Evolutionary conservation across 768 basidiomycete species (phyloP), one percentile per base, ranked within the genome.

Genomic region (Lactarius pseudohatsudake): DNA sequence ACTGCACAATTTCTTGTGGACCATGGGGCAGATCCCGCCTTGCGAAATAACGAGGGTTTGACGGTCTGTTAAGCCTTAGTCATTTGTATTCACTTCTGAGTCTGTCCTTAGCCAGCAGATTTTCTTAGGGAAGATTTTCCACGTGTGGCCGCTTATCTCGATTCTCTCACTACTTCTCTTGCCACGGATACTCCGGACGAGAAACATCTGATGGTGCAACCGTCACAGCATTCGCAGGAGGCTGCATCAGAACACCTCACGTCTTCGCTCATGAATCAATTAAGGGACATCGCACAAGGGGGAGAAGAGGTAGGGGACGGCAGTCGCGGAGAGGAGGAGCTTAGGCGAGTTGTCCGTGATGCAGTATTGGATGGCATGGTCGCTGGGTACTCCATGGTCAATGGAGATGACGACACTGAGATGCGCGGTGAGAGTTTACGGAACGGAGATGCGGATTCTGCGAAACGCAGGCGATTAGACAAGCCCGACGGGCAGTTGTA

Each of bases 1-100:
- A 90, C 90, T 0, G 94, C 95, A 2, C 81, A 80, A 16, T 93
- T 82, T 76, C 85, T 97, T 68, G 79, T 96, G 71, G 82, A 90
- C 63, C 85, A 89, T 68, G 94, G 94, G 20, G 94, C 94, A 6
- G 75, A 78, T 58, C 75, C 88, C 32, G 79, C 84, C 72, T 77
- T 81, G 69, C 80, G 78, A 68, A 96, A 97, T 75, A 74, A 76
- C 60, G 87, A 92, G 69, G 92, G 90, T 20, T 73, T 92, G 59
- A 89, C 90, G 36, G 94, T 96, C 74, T 55, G 89, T 81, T 59
- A 34, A 30, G 55, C 53, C 36, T 11, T 34, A 15, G 50, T 34
- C 26, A 47, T 41, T 40, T 28, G 10, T 10, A 11, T 34, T 16
- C 36, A 60, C 36, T 32, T 30, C 60, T 59, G 53, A 66, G 22